Evolutionary conservation across 192 early-diverging fungal genomes (phyloP), one percentile per base, ranked within the genome.

Genomic region (Coemansia sp.): DNA sequence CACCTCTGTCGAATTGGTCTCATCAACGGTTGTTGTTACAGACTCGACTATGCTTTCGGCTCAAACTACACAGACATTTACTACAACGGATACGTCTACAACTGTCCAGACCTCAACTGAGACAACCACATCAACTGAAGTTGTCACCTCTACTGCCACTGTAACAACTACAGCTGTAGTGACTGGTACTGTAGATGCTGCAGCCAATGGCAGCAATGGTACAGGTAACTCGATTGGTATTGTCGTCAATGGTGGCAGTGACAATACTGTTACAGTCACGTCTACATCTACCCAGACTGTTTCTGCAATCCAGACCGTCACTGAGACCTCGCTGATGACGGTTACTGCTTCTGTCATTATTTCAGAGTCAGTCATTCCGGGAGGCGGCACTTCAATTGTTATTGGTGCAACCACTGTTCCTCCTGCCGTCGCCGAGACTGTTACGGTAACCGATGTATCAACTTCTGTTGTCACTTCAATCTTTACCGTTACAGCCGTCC

Each of bases 161-260:
- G 43, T 45, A 15, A 58, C 49, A n/a, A 7, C 50, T 10, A 12
- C 61, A 17, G 60, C 18, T 8, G 58, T 55, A 12, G 27, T 12
- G 1, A 64, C 57, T 19, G 40, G 44, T 0, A 54, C 33, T 55
- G 59, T 22, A 19, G 47, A 48, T 48, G 46, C 10, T 24, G 22
- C 21, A 15, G 22, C 23, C 21, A 48, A 48, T 24, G 24, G 24
- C 22, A 30, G 7, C 0, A 56, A 33, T 51, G 56, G 19, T 8
- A 25, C 14, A 5, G 34, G 37, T 21, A 61, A 48, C 0, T 17
- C 41, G 6, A 43, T 53, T 13, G 15, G 23, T 14, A 42, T 61
- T 12, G 21, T 10, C 46, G 9, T 47, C 21, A 53, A 53, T 53
- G 53, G 37, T 4, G 53, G 53, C 22, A 19, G 17, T 39, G 53